phyloP scores from a whole-genome alignment of 495 filamentous ascomycete species.

The Aspergillus nanangensis region DNA sequence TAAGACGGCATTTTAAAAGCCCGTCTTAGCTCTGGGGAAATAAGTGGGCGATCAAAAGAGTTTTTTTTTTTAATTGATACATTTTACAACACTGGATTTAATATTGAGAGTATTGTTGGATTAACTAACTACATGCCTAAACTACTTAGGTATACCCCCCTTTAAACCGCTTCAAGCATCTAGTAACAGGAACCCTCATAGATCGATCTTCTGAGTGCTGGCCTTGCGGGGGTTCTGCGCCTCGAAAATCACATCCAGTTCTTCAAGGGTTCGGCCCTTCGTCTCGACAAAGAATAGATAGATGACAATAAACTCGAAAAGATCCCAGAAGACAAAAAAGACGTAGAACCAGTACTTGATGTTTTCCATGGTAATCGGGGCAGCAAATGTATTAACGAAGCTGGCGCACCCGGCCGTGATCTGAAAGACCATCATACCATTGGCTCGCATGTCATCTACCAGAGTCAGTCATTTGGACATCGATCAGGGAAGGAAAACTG shows the following conservation, averaged over 20 bases:
- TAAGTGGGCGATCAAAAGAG: too few species aligned
- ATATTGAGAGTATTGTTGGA: too few species aligned
- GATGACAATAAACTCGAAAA: constrained; percentile 4
- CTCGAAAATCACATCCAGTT: constrained; percentile 7
- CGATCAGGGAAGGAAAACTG: background rate
- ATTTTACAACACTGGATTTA: too few species aligned
- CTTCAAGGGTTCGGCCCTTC: constrained; percentile 7
- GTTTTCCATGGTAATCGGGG: constrained; percentile 5
- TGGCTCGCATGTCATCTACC: constrained; percentile 19
- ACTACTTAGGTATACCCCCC: background rate
- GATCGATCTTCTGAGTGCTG: background rate
- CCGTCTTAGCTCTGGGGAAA: too few species aligned
- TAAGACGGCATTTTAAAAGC: too few species aligned
- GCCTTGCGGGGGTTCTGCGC: constrained; percentile 8
- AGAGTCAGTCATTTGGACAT: background rate
- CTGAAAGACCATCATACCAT: constrained; percentile 11
- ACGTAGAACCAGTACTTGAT: constrained; percentile 12
- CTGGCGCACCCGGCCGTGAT: constrained; percentile 6
- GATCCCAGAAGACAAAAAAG: constrained; percentile 11
- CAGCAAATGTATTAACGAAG: constrained; percentile 10
- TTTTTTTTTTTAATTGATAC: too few species aligned
- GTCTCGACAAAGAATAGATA: constrained; percentile 12
- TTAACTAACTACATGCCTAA: too few species aligned
- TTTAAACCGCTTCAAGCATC: background rate
- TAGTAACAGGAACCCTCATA: background rate